Evolutionary conservation across 352 stramenopile species (phyloP).

Genomic region (Blastocystis sp.): DNA sequence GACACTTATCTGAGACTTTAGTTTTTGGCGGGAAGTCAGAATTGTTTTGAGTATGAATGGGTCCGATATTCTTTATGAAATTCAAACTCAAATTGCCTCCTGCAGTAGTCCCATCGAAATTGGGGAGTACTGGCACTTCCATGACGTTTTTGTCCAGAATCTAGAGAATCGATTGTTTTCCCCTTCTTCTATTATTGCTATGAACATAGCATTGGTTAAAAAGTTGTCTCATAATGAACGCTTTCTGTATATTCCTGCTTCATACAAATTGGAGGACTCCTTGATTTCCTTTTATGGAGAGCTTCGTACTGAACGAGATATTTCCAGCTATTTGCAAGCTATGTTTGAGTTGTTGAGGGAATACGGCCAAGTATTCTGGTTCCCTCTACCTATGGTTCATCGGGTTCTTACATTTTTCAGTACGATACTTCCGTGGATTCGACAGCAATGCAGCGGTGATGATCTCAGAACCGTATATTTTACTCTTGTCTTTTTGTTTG

Average conservation of each 20-base stretch:
- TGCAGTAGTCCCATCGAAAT: not conserved
- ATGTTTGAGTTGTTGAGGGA: not conserved
- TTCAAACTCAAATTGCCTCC: not conserved
- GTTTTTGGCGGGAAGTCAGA: constrained; percentile 52
- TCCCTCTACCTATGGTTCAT: not conserved
- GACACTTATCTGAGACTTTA: not conserved
- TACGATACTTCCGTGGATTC: not conserved
- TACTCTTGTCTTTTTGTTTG: not conserved
- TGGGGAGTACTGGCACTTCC: not conserved
- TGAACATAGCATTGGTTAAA: not conserved
- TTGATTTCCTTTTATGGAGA: not conserved
- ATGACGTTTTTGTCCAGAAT: not conserved
- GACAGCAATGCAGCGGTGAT: not conserved
- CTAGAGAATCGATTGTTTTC: not conserved
- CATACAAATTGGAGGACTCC: not conserved
- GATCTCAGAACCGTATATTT: not conserved
- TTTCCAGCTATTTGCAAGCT: not conserved
- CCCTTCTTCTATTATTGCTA: not conserved
- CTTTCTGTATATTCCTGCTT: not conserved
- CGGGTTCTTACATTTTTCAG: not conserved
- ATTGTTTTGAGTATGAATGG: constrained; percentile 6
- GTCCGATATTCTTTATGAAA: constrained; percentile 7
- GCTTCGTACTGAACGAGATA: not conserved
- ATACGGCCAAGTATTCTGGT: not conserved
- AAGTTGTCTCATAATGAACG: not conserved